Base-by-base conservation (phyloP, 108 stramenopile genomes). In the Conticribra guillardii region DNA sequence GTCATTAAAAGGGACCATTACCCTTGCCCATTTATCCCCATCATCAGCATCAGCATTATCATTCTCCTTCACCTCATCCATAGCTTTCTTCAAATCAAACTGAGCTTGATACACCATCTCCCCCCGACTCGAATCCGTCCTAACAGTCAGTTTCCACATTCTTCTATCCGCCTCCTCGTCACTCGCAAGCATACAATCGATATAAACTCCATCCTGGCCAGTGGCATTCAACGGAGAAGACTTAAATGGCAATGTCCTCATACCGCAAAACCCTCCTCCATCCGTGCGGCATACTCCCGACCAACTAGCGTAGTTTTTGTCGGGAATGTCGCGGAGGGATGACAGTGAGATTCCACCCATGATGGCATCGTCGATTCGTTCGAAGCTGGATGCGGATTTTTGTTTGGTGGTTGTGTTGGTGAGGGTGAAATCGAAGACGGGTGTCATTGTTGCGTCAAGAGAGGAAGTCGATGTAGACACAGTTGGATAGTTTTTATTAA, bases 181-280 rank as follows among this genome's bases (percentile, higher is more conserved):
- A 67, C 89, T 89, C 3, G 71, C 81, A 45, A 92, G 64, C 21
- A 76, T 72, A 32, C 84, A 84, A 49, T 82, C 63, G 5, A 88
- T 11, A 71, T 82, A 92, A 29, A 92, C 52, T 19, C 91, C 91
- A 27, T 88, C 80, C 15, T 74, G 59, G 23, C 62, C 64, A 9
- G 59, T 57, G 16, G 69, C 83, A 41, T 84, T 55, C n/a, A 93
- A 59, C 46, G 89, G 78, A 9, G 67, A 29, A 26, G 76, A 48
- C 29, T 49, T 32, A 48, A 93, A 93, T 5, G 91, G 89, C 16
- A 88, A 45, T 14, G 91, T 90, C 7, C 91, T 67, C 28, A 82
- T 81, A 17, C 91, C 91, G 64, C 89, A 90, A 59, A 93, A 93
- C 19, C 91, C 91, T 3, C 85, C 91, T 48, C 91, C 91, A 58